These are phyloP conservation scores for Naganishia kalamii DNA, from an alignment of 768 basidiomycete species.

Conservation along the genomic window DNA sequence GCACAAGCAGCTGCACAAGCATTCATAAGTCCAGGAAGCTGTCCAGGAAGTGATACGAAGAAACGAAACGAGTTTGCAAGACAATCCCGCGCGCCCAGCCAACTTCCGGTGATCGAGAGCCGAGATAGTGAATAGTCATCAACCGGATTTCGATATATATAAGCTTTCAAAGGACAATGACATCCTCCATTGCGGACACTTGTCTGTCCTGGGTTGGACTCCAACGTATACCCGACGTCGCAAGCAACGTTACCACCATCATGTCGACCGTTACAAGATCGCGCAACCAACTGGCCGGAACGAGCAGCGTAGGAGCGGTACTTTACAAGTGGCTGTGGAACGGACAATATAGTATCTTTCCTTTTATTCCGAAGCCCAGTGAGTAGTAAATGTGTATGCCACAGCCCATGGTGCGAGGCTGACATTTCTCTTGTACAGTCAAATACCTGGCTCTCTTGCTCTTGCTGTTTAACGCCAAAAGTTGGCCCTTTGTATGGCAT, in stretches of 20 bases:
- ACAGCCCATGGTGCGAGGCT: neutral
- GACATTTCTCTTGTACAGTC: neutral
- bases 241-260: neutral
- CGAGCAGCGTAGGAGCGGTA: neutral
- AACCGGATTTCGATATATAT: neutral
- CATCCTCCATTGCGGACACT: neutral
- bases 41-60: neutral
- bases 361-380: constrained; percentile 19
- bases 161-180: neutral
- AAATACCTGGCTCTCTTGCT: constrained; percentile 20
- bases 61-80: neutral
- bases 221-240: neutral
- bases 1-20: neutral
- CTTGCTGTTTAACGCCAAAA: constrained; percentile 20
- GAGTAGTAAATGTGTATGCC: neutral
- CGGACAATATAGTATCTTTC: constrained; percentile 16
- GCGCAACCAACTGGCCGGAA: neutral
- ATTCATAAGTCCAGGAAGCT: neutral
- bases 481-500: constrained; percentile 26
- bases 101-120: constrained; percentile 9
- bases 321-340: constrained; percentile 13
- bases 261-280: neutral
- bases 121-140: neutral
- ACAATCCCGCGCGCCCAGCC: neutral
- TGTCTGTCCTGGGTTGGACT: constrained; percentile 7